phyloP scores from a whole-genome alignment of 139 green algal genomes.

The Chlamydomonas sp. region DNA sequence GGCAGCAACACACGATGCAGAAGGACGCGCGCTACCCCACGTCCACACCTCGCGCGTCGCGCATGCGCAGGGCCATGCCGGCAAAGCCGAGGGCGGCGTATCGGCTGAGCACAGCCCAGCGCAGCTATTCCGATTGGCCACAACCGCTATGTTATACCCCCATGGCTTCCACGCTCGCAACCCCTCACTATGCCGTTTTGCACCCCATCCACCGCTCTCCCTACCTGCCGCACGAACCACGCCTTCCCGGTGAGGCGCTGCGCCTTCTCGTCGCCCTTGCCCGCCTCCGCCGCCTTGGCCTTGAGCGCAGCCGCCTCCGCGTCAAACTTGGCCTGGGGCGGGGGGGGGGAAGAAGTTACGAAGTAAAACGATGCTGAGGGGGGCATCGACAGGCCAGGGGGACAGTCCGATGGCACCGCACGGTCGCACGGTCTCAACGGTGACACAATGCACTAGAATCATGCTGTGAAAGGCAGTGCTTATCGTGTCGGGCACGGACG shows the following conservation, averaged over 20 bases:
- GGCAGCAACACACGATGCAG: too few relatives aligned
- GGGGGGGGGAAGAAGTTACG: not conserved
- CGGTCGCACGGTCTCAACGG: too few relatives aligned
- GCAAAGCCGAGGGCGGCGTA: too few relatives aligned
- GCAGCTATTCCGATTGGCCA: too few relatives aligned
- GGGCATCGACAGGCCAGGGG: not conserved
- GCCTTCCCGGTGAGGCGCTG: slow-evolving; percentile 68
- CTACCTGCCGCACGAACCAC: slow-evolving; percentile 75
- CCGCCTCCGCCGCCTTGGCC: slow-evolving; percentile 21
- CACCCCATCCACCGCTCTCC: slow-evolving; percentile 4
- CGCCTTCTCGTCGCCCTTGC: slow-evolving; percentile 22
- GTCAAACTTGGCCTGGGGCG: slow-evolving; percentile 48
- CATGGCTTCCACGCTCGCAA: not conserved
- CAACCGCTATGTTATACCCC: not conserved
- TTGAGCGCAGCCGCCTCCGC: slow-evolving; percentile 41
- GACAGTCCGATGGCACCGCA: not conserved
- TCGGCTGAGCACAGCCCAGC: too few relatives aligned
- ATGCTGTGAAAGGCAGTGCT: too few relatives aligned
- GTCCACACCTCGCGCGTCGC: too few relatives aligned
- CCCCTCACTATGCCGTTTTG: not conserved
- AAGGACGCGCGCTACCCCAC: too few relatives aligned
- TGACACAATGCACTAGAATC: too few relatives aligned
- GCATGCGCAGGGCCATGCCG: too few relatives aligned
- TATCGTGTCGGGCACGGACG: too few relatives aligned
- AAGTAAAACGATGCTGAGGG: not conserved